Evolutionary conservation across 768 basidiomycete genomes (phyloP).

Genomic region (Russula abietina): DNA sequence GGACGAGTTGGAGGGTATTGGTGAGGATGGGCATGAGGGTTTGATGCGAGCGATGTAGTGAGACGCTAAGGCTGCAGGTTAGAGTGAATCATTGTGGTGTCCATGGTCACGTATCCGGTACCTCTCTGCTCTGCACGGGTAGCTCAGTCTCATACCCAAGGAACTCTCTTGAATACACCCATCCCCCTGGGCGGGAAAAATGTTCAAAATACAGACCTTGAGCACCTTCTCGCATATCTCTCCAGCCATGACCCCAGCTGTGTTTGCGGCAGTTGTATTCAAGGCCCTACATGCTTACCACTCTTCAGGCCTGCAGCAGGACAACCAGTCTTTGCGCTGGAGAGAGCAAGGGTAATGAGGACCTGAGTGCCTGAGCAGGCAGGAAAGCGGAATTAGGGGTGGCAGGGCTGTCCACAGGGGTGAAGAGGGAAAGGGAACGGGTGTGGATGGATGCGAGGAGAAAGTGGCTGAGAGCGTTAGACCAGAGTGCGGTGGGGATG

Average conservation of each 20-base stretch:
- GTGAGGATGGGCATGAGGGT: conserved; percentile 22
- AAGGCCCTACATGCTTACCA: conserved; percentile 63
- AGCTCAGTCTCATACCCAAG: conserved; percentile 68
- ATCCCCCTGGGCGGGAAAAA: conserved; percentile 66
- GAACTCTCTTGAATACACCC: conserved; percentile 76
- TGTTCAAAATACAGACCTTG: conserved; percentile 67
- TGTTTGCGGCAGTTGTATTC: conserved; percentile 11
- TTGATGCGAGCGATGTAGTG: conserved; percentile 12
- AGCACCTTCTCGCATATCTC: conserved; percentile 69
- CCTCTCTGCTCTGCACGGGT: conserved; percentile 41
- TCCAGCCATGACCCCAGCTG: conserved; percentile 27
- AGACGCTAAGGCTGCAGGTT: conserved; percentile 13
- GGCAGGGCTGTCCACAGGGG: too few relatives aligned
- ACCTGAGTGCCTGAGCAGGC: conserved; percentile 66
- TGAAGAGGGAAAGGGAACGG: too few relatives aligned
- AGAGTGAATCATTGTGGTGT: conserved; percentile 22
- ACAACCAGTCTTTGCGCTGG: conserved; percentile 60
- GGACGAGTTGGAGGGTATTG: conserved; percentile 19
- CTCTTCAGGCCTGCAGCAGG: conserved; percentile 61
- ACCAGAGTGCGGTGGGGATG: too few relatives aligned
- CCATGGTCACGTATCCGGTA: conserved; percentile 34
- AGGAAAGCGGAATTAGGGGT: conserved; percentile 52
- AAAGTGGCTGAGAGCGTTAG: too few relatives aligned
- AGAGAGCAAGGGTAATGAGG: conserved; percentile 61
- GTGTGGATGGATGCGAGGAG: too few relatives aligned